Conservation (phyloP, 179 eudicot species). For the Carnegiea gigantea region DNA sequence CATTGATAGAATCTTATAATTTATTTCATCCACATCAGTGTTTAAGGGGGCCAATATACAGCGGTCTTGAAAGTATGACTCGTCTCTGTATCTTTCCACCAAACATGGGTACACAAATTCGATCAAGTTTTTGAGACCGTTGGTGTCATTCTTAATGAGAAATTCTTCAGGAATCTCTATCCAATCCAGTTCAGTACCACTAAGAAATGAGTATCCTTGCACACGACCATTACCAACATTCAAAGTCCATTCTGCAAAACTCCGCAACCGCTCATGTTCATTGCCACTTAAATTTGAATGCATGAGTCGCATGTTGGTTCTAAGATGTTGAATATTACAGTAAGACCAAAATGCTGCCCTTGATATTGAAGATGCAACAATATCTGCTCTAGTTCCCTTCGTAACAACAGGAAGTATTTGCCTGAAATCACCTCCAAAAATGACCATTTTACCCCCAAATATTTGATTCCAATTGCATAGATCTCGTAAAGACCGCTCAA, state of each 20-base stretch:
- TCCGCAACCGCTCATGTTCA: neutral
- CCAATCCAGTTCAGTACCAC: no score
- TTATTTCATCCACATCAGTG: conserved; percentile 1
- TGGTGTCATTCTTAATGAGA: no score
- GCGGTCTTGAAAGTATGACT: neutral
- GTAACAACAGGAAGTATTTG: neutral
- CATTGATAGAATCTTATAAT: neutral
- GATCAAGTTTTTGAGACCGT: no score
- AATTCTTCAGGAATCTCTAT: no score
- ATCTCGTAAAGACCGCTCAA: no score
- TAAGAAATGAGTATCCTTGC: neutral
- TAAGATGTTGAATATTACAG: neutral
- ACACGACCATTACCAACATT: neutral
- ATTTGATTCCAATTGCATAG: no score
- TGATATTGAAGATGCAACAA: neutral
- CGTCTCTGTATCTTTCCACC: neutral
- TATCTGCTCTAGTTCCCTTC: neutral
- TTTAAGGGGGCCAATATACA: neutral
- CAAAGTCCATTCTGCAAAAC: neutral
- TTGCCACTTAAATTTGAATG: neutral
- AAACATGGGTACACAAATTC: neutral
- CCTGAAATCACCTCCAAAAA: neutral
- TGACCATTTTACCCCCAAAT: no score
- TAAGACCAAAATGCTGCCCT: neutral
- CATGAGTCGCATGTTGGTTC: neutral